Conservation (phyloP, 1,284 basidiomycete genomes). For the Trichosporon ovoides region DNA sequence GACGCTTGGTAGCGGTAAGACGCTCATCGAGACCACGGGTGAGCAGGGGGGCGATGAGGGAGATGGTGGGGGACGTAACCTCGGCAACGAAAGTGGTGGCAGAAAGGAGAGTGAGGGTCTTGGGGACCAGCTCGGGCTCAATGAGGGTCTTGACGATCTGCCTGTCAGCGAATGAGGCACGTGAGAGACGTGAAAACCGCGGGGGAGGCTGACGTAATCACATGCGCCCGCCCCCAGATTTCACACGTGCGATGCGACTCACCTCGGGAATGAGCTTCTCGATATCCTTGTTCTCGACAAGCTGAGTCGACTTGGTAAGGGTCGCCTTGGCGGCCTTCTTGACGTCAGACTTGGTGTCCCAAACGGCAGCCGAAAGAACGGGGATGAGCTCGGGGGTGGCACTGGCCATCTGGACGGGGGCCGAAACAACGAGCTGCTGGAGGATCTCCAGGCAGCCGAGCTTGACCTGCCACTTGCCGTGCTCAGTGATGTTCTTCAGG, state of each 20-base stretch:
- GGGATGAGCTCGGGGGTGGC: conserved; percentile 97
- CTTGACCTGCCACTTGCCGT: conserved; percentile 99
- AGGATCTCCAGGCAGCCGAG: conserved; percentile 77
- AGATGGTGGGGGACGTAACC: conserved; percentile 97
- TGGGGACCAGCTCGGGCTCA: conserved; percentile 98
- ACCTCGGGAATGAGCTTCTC: conserved; percentile 91
- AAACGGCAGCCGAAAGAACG: conserved; percentile 90
- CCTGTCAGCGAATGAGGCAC: conserved; percentile 35
- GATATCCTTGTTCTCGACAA: conserved; percentile 95
- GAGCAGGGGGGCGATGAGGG: conserved; percentile 96
- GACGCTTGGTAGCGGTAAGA: conserved; percentile 90
- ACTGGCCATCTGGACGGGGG: conserved; percentile 77
- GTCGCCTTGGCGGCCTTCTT: conserved; percentile 57
- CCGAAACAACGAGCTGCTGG: conserved; percentile 82
- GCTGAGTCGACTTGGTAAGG: conserved; percentile 50
- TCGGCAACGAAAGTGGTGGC: conserved; percentile 99
- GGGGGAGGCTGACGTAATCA: background rate
- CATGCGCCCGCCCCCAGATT: background rate
- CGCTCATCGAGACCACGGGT: conserved; percentile 94
- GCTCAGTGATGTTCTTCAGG: conserved; percentile 65
- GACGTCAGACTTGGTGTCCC: conserved; percentile 99
- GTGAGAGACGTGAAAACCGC: background rate
- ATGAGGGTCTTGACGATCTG: conserved; percentile 75
- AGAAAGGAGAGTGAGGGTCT: conserved; percentile 91
- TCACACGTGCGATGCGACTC: conserved; percentile 10